phyloP scores from a whole-genome alignment of 1,284 basidiomycete species.

The Apiotrichum gracile region DNA sequence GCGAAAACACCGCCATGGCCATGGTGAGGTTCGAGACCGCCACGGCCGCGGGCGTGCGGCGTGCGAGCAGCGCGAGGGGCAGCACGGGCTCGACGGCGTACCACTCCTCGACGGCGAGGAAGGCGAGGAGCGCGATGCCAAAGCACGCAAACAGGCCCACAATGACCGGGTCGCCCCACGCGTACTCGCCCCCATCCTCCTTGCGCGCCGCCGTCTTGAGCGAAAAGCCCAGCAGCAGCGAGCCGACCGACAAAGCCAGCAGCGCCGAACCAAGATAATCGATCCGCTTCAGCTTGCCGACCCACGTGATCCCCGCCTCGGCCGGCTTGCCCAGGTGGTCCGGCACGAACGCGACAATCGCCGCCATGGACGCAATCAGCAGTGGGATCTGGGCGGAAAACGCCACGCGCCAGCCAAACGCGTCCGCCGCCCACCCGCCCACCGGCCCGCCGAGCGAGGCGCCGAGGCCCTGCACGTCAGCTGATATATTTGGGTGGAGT shows the following conservation, averaged over 20 bases:
- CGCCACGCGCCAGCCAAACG: constrained; percentile 61
- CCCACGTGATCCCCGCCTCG: constrained; percentile 55
- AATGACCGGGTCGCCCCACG: constrained; percentile 66
- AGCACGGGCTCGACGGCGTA: constrained; percentile 73
- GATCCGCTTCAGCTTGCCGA: constrained; percentile 64
- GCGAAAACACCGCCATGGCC: constrained; percentile 66
- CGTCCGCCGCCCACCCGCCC: constrained; percentile 79
- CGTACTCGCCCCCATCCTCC: constrained; percentile 23
- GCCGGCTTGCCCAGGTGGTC: constrained; percentile 27
- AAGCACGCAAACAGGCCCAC: constrained; percentile 60
- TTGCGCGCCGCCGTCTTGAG: constrained; percentile 57
- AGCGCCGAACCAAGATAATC: constrained; percentile 75
- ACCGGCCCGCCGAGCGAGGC: constrained; percentile 76
- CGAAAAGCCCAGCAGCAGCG: constrained; percentile 67
- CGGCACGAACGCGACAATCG: constrained; percentile 10
- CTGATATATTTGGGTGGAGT: background rate
- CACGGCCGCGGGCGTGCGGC: constrained; percentile 64
- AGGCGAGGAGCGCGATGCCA: constrained; percentile 54
- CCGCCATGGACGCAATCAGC: constrained; percentile 12
- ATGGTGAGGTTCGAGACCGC: constrained; percentile 65
- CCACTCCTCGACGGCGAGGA: constrained; percentile 65
- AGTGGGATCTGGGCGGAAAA: constrained; percentile 59
- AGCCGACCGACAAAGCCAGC: constrained; percentile 65
- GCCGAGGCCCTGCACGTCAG: constrained; percentile 8
- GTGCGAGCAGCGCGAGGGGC: constrained; percentile 65